Base-by-base conservation (phyloP, 106 monocot genomes). In the Xerophyta viscosa region DNA sequence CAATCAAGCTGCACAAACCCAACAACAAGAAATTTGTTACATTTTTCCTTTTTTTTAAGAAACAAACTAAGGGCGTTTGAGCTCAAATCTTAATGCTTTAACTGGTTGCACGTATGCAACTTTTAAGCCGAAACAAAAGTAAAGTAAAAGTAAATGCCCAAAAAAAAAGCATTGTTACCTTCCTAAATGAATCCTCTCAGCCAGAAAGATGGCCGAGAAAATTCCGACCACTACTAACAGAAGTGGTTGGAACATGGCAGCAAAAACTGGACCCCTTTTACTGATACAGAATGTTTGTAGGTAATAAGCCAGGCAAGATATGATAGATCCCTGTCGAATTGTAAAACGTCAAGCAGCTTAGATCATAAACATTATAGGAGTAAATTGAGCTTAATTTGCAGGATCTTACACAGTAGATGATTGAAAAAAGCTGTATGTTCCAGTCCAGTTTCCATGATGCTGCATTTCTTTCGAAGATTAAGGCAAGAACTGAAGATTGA, bases 361-460 rank as follows among this genome's bases (percentile, higher is more conserved):
- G 39, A 10, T 7, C 10, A 11, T 6, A 39, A 39, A 39, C 39
- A 7, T 39, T 39, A 12, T n/a, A n/a, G n/a, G n/a, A n/a, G n/a
- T n/a, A n/a, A n/a, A n/a, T n/a, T n/a, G n/a, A n/a, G n/a, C n/a
- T n/a, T n/a, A n/a, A n/a, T n/a, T n/a, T n/a, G n/a, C n/a, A n/a
- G n/a, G n/a, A 39, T 12, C 71, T 43, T 65, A 77, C 82, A 23
- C 63, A 46, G 47, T 82, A 82, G 20, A 82, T 25, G 36, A 72
- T 66, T 22, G 76, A 48, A 0, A 72, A 8, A 9, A 77, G 64
- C 21, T 82, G 68, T 14, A 77, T 48, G 60, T 77, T 73, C 82
- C 76, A 82, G 3, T 20, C 72, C 19, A 72, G 0, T 47, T 52
- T 31, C 82, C 82, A 82, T n/a, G 65, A 61, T 22, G 63, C 44